phyloP scores from a whole-genome alignment of 306 rosid species.

The Ziziphus jujuba region DNA sequence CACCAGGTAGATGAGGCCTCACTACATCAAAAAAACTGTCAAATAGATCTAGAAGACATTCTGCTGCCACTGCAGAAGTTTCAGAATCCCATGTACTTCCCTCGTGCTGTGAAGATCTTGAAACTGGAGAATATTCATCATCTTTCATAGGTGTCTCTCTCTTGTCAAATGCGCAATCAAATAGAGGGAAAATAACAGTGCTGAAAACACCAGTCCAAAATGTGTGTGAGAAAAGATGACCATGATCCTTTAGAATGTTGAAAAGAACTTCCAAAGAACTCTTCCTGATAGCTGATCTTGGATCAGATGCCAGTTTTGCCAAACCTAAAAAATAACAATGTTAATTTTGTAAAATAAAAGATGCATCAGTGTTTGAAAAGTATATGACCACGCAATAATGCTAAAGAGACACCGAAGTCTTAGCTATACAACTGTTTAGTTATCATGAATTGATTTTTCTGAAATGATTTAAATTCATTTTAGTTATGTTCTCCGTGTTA shows the following conservation, averaged over 20 bases:
- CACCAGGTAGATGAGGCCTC: conserved; percentile 80
- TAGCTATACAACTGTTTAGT: neutral
- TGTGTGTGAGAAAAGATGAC: conserved; percentile 75
- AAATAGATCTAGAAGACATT: conserved; percentile 77
- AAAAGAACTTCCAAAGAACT: conserved; percentile 98
- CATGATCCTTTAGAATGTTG: conserved; percentile 92
- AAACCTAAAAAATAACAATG: conserved; percentile 57
- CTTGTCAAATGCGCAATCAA: conserved; percentile 46
- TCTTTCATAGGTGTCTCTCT: conserved; percentile 44
- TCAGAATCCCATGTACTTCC: conserved; percentile 88
- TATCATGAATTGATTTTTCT: too few relatives aligned
- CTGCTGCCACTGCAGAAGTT: conserved; percentile 80
- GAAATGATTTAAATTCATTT: too few relatives aligned
- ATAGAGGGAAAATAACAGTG: conserved; percentile 78
- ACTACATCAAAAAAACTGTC: conserved; percentile 64
- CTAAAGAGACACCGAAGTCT: neutral
- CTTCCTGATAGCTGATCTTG: conserved; percentile 91
- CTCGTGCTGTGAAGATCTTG: conserved; percentile 47
- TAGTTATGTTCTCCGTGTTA: too few relatives aligned
- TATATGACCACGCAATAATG: neutral
- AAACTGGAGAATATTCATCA: conserved; percentile 36
- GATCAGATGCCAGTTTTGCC: conserved; percentile 90
- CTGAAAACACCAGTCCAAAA: conserved; percentile 79
- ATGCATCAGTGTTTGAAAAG: neutral
- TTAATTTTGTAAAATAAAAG: conserved; percentile 5